A percentile compares a stretch with the other conserved stretches of the same genome.
Evolutionary conservation across 345 rosid genomes (phyloP).

Genomic region (Aegle marmelos): DNA sequence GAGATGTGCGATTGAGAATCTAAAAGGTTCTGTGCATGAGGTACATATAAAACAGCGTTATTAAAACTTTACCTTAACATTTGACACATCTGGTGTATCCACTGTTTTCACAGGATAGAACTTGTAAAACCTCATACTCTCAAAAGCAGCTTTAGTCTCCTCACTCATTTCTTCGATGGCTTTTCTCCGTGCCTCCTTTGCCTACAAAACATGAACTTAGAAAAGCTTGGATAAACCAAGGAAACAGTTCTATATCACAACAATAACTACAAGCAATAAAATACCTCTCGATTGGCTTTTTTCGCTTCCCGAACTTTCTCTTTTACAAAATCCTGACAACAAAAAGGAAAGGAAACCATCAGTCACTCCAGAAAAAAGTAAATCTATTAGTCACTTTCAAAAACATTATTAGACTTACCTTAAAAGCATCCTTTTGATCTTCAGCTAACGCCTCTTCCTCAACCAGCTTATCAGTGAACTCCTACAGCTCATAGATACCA

Average conservation of each 20-base stretch:
- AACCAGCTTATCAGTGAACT: constrained; percentile 60
- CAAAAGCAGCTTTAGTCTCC: constrained; percentile 58
- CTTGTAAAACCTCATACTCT: constrained; percentile 83
- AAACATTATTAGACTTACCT: constrained; percentile 33
- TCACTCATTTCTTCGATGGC: constrained; percentile 81
- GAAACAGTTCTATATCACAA: not conserved
- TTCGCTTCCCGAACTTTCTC: constrained; percentile 87
- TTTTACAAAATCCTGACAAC: constrained; percentile 65
- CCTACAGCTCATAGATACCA: constrained; percentile 39
- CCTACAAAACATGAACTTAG: constrained; percentile 42
- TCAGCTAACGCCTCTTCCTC: constrained; percentile 60
- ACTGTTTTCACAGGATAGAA: constrained; percentile 78
- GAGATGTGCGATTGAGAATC: not conserved
- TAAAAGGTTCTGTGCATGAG: not conserved
- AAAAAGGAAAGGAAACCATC: not conserved
- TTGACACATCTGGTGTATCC: constrained; percentile 71
- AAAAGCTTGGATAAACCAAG: constrained; percentile 1
- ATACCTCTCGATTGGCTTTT: constrained; percentile 82
- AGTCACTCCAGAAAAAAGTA: not conserved
- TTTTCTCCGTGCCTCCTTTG: constrained; percentile 79
- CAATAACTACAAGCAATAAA: not conserved
- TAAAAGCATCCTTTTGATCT: constrained; percentile 87
- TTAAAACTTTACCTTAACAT: constrained; percentile 49
- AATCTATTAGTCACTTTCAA: constrained; percentile 6
- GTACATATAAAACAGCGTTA: not conserved